Conservation (phyloP, 2,329 filamentous ascomycete species). For the Neophaeococcomyces mojaviensis region DNA sequence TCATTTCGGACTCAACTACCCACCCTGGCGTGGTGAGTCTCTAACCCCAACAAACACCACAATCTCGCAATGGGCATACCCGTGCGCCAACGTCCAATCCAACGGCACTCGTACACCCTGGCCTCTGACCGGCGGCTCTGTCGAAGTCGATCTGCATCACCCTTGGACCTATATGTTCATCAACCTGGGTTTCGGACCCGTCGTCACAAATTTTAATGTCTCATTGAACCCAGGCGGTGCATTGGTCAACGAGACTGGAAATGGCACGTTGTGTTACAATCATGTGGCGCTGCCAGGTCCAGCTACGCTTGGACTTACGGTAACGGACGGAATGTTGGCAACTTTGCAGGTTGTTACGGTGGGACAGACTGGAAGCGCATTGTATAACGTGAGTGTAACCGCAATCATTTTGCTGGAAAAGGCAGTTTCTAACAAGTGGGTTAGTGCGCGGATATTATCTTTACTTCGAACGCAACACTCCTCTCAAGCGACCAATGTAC, state of each 20-base stretch:
- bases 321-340: conserved; percentile 31
- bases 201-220: conserved; percentile 40
- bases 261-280: conserved; percentile 36
- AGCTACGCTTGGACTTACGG: background rate
- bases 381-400: conserved; percentile 43
- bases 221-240: conserved; percentile 27
- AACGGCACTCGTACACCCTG: conserved; percentile 41
- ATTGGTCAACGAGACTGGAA: conserved; percentile 41
- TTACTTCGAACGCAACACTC: conserved; percentile 32
- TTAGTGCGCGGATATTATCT: conserved; percentile 39
- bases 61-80: conserved; percentile 3
- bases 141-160: conserved; percentile 36
- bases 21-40: conserved; percentile 36
- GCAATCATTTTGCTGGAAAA: background rate
- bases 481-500: conserved; percentile 31
- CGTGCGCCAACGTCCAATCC: conserved; percentile 35
- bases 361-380: conserved; percentile 30
- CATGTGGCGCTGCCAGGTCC: background rate
- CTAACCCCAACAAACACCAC: conserved; percentile 20
- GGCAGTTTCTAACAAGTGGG: background rate
- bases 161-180: conserved; percentile 39
- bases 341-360: conserved; percentile 41
- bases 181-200: conserved; percentile 38
- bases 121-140: conserved; percentile 38
- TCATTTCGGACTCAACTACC: conserved; percentile 25